Percentiles rank a stretch among this genome's conserved stretches.
Conservation (phyloP, 805 yeast species). For the Lipomyces starkeyi region DNA sequence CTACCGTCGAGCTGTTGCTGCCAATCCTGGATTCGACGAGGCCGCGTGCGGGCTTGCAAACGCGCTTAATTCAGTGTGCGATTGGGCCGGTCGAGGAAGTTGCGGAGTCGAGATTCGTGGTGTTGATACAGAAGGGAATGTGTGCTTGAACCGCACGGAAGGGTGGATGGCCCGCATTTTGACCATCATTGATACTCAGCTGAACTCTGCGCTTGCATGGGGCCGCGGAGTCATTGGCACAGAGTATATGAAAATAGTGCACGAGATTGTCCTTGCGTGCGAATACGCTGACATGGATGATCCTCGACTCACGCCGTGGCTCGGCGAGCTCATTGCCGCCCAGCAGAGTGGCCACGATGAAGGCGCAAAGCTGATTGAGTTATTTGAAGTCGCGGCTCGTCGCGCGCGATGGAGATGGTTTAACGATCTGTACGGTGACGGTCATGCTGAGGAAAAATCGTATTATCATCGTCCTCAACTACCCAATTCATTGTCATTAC, state of each 20-base stretch:
- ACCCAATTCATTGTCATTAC: slow-evolving; percentile 41
- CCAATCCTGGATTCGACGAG: slow-evolving; percentile 43
- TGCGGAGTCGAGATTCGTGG: slow-evolving; percentile 40
- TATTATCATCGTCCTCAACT: slow-evolving; percentile 37
- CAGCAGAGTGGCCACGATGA: slow-evolving; percentile 36
- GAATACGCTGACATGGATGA: slow-evolving; percentile 26
- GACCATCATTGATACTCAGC: slow-evolving; percentile 39
- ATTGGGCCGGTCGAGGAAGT: slow-evolving; percentile 46
- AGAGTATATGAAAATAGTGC: not conserved
- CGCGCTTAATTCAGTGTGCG: slow-evolving; percentile 43
- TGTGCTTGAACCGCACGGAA: slow-evolving; percentile 31
- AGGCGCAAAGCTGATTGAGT: slow-evolving; percentile 40
- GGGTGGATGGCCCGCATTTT: slow-evolving; percentile 44
- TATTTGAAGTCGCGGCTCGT: slow-evolving; percentile 41
- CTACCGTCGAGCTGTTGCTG: slow-evolving; percentile 44
- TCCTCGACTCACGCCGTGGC: slow-evolving; percentile 24
- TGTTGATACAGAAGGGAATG: slow-evolving; percentile 41
- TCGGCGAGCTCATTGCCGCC: slow-evolving; percentile 19
- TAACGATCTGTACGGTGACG: slow-evolving; percentile 31
- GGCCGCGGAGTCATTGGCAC: slow-evolving; percentile 41
- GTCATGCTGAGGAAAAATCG: not conserved
- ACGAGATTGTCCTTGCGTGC: slow-evolving; percentile 29
- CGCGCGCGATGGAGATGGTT: slow-evolving; percentile 41
- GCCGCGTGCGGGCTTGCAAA: slow-evolving; percentile 46
- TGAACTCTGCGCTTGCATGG: slow-evolving; percentile 41